Conservation (phyloP, 2,329 filamentous ascomycete genomes). For the Atkinsonella texensis region DNA sequence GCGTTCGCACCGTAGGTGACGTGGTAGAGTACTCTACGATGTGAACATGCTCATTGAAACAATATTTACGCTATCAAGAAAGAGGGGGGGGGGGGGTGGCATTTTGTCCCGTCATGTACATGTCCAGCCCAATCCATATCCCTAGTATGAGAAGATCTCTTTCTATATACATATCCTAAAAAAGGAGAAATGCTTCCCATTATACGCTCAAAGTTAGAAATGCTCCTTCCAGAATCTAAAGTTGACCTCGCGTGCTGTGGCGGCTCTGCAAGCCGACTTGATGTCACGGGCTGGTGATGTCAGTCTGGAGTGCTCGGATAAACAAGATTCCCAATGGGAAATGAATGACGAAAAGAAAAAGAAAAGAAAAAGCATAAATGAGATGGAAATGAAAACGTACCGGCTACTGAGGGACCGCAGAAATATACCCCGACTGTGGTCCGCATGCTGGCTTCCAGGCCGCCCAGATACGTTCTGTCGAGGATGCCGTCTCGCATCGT, state of each 20-base stretch:
- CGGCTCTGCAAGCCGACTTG: slow-evolving; percentile 63
- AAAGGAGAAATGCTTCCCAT: neutral
- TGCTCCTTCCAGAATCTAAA: slow-evolving; percentile 99
- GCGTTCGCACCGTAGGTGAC: too few species aligned
- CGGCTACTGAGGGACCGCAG: slow-evolving; percentile 70
- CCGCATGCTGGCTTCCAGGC: slow-evolving; percentile 61
- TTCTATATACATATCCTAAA: too few species aligned
- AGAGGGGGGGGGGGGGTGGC: too few species aligned
- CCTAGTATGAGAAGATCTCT: too few species aligned
- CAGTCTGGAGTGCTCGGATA: neutral
- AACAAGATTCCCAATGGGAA: neutral
- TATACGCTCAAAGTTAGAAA: slow-evolving; percentile 35
- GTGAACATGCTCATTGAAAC: too few species aligned
- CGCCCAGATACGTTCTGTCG: slow-evolving; percentile 73
- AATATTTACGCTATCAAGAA: too few species aligned
- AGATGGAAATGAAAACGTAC: slow-evolving; percentile 20
- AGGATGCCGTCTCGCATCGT: slow-evolving; percentile 82
- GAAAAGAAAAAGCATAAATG: too few species aligned
- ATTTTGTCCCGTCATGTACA: too few species aligned
- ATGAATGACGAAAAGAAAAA: too few species aligned
- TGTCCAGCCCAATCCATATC: too few species aligned
- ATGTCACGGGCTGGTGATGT: slow-evolving; percentile 64
- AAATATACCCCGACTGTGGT: slow-evolving; percentile 97
- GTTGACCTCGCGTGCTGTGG: slow-evolving; percentile 65
- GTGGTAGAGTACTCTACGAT: too few species aligned